A percentile compares a stretch with the other conserved stretches of the same genome.
Conservation (phyloP, 2,329 filamentous ascomycete species). For the Alternaria arborescens region DNA sequence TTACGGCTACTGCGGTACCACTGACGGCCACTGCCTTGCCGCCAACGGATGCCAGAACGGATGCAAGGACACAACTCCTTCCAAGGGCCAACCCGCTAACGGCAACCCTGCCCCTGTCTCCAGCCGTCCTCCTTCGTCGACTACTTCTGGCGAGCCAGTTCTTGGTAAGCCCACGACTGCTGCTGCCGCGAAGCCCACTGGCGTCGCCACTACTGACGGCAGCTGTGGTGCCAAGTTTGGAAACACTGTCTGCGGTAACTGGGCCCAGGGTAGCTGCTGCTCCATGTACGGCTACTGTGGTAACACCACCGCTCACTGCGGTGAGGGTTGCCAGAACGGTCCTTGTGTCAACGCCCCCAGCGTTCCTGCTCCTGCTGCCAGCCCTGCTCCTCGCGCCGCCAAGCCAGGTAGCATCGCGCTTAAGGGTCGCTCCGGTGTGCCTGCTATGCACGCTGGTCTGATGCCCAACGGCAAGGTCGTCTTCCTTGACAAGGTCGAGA, state of each 20-base stretch:
- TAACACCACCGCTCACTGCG: slow-evolving; percentile 61
- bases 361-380: slow-evolving; percentile 53
- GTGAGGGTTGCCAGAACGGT: slow-evolving; percentile 64
- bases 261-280: slow-evolving; percentile 63
- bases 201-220: slow-evolving; percentile 59
- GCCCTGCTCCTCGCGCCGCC: slow-evolving; percentile 56
- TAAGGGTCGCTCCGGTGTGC: slow-evolving; percentile 66
- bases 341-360: slow-evolving; percentile 56
- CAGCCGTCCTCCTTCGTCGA: slow-evolving; percentile 43
- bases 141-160: slow-evolving; percentile 49
- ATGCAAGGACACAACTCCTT: slow-evolving; percentile 40
- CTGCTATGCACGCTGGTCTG: slow-evolving; percentile 69
- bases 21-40: slow-evolving; percentile 48
- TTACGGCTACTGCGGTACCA: slow-evolving; percentile 49
- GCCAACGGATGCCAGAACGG: slow-evolving; percentile 53
- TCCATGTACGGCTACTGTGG: slow-evolving; percentile 67
- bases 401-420: slow-evolving; percentile 59
- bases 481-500: slow-evolving; percentile 71
- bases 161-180: slow-evolving; percentile 43
- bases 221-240: slow-evolving; percentile 62
- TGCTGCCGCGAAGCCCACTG: slow-evolving; percentile 30
- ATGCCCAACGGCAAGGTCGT: slow-evolving; percentile 67
- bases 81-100: slow-evolving; percentile 2
- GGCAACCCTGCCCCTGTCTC: slow-evolving; percentile 23
- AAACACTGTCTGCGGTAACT: slow-evolving; percentile 62